Percentiles rank a stretch among this genome's conserved stretches.
Conservation (phyloP, 2,329 filamentous ascomycete species). For the Elsinoe arachidis region DNA sequence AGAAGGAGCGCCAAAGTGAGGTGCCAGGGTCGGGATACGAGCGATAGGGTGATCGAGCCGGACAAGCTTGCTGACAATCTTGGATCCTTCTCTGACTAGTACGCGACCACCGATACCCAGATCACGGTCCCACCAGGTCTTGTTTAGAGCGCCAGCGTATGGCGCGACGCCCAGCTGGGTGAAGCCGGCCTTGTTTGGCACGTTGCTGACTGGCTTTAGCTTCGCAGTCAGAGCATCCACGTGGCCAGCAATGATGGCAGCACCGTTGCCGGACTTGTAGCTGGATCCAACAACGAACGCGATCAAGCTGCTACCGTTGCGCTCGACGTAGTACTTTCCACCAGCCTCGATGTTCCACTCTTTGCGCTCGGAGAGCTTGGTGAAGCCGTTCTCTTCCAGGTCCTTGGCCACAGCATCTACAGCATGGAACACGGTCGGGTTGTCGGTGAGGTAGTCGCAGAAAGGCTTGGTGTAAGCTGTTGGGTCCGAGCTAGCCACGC, state of each 20-base stretch:
- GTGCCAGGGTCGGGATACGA: slow-evolving; percentile 80
- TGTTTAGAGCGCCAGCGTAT: slow-evolving; percentile 79
- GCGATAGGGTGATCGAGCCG: slow-evolving; percentile 94
- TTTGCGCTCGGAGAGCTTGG: slow-evolving; percentile 69
- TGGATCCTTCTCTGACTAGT: slow-evolving; percentile 69
- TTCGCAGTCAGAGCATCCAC: slow-evolving; percentile 86
- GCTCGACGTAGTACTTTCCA: slow-evolving; percentile 80
- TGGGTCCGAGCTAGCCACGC: slow-evolving; percentile 1
- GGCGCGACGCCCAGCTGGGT: slow-evolving; percentile 84
- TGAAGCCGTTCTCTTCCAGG: slow-evolving; percentile 64
- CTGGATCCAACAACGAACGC: slow-evolving; percentile 74
- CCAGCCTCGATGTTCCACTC: slow-evolving; percentile 72
- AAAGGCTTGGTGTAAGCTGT: slow-evolving; percentile 67
- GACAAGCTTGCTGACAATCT: slow-evolving; percentile 72
- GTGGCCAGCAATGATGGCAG: slow-evolving; percentile 83
- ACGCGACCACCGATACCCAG: slow-evolving; percentile 84
- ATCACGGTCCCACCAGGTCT: slow-evolving; percentile 96
- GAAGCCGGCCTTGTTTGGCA: slow-evolving; percentile 78
- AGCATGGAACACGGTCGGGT: slow-evolving; percentile 89
- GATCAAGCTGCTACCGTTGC: slow-evolving; percentile 78
- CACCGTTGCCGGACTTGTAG: slow-evolving; percentile 76
- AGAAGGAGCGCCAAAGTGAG: slow-evolving; percentile 75
- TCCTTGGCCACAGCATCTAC: slow-evolving; percentile 70
- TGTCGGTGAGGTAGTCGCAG: slow-evolving; percentile 75
- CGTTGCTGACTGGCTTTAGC: slow-evolving; percentile 81